A percentile compares a stretch with the other conserved stretches of the same genome.
phyloP scores from a whole-genome alignment of 257 asterid species.

The Scutellaria baicalensis region DNA sequence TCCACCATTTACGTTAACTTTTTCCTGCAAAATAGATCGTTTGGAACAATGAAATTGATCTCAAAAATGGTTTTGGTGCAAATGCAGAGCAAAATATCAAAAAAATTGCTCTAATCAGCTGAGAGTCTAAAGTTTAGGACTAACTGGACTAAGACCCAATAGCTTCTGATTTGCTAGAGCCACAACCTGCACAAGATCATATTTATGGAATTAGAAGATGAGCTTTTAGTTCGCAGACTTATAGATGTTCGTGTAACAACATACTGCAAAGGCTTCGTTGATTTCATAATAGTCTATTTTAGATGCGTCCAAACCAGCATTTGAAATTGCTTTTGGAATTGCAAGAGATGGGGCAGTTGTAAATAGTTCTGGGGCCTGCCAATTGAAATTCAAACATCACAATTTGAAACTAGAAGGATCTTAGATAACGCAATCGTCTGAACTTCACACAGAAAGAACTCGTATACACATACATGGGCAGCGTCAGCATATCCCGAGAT shows the following conservation, averaged over 20 bases:
- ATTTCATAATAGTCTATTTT: slow-evolving; percentile 86
- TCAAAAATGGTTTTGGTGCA: neutral
- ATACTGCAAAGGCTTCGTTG: slow-evolving; percentile 95
- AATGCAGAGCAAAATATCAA: neutral
- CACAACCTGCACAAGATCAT: slow-evolving; percentile 60
- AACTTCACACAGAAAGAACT: neutral
- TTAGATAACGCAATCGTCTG: too few species aligned
- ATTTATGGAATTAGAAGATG: neutral
- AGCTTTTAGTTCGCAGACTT: neutral
- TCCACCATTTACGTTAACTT: slow-evolving; percentile 88
- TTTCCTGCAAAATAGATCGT: slow-evolving; percentile 53
- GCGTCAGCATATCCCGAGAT: slow-evolving; percentile 95
- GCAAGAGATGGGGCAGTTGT: slow-evolving; percentile 96
- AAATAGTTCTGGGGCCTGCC: slow-evolving; percentile 92
- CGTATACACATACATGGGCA: slow-evolving; percentile 57
- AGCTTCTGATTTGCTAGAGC: slow-evolving; percentile 97
- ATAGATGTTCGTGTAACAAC: slow-evolving; percentile 7
- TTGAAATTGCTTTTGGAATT: slow-evolving; percentile 86
- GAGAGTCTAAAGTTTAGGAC: slow-evolving; percentile 18
- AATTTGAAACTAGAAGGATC: neutral
- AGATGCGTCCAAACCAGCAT: slow-evolving; percentile 81
- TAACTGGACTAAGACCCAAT: slow-evolving; percentile 61
- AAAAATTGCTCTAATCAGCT: neutral
- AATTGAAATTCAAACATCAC: slow-evolving; percentile 12
- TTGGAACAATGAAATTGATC: slow-evolving; percentile 1